Evolutionary conservation across 139 green algal genomes (phyloP), one percentile per base, ranked within the genome.

Genomic region (Tetradesmus obliquus): DNA sequence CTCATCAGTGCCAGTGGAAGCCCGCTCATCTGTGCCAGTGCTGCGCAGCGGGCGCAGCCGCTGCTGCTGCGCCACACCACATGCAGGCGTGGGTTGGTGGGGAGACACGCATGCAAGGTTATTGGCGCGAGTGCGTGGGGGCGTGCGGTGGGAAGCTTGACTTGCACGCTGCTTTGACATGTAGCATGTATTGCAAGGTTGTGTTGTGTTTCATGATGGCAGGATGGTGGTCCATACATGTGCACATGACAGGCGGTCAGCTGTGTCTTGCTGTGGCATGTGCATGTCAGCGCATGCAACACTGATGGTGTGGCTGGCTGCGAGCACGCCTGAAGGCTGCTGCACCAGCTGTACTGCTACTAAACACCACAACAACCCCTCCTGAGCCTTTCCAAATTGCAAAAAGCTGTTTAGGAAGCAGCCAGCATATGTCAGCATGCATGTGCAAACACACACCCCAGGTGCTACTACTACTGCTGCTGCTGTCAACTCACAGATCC

Each of bases 1-100:
- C 83, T 79, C 86, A 82, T 91, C 87, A 12, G 88, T 55, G 80
- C 80, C 24, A 17, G n/a, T 82, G 24, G 62, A 82, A 45, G 32
- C 32, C 62, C n/a, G 10, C 55, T n/a, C 88, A 74, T 84, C 51
- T 58, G 86, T 90, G 20, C 53, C 84, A 45, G 60, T 81, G 60
- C 84, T 79, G 13, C 66, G 66, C 66, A 76, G 66, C 66, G 66
- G 66, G n/a, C 15, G 66, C 66, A 76, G 66, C 66, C 66, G 66
- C 66, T 76, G 66, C 66, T 76, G 66, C n/a, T 3, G 3, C n/a
- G 66, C 66, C n/a, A 24, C 62, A 72, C 8, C 62, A 24, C 15
- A 24, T 76, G 32, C 32, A 45, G 32, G 32, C 32, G 32, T 45
- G 0, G 0, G 0, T 45, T 45, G 32, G 32, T 45, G 32, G 32